Base-by-base conservation (phyloP, 1,139 yeast genomes). In the Suzukiozyma palmioleophila region DNA sequence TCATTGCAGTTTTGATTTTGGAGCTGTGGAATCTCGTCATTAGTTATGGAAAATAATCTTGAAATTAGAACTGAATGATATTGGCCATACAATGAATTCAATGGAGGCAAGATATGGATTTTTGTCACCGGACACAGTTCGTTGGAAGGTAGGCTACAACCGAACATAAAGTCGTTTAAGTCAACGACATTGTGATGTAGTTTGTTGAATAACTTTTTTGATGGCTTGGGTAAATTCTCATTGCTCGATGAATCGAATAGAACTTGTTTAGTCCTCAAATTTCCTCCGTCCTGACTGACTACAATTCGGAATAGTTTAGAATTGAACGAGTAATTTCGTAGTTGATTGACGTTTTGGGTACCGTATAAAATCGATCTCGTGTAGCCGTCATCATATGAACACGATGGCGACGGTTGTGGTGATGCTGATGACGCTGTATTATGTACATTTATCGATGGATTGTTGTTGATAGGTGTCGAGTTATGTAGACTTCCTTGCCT, bases 201-300 rank as follows among this genome's bases (percentile, higher is more conserved):
- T 13, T 28, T 28, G 16, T 13, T 28, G 16, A 28, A 28, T 8
- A 28, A 13, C 14, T 28, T 28, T 14, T 28, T 28, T 29, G 30
- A 54, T 46, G 32, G 43, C 45, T 38, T 53, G 45, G 26, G 48
- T 13, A 26, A 37, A 13, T 13, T 28, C 10, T 28, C 31, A 13
- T 28, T 28, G 14, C 7, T 28, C 10, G 16, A 58, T 5, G 79
- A 66, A 52, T 77, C 83, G 48, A 60, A 73, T 15, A 77, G 53
- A 3, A 71, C 66, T 48, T 73, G 79, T 44, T 74, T 76, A 2
- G 70, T 54, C 13, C 80, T 53, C 8, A 76, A 47, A 44, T 56
- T 69, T 0, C 79, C 79, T 3, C 76, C 79, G 50, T 77, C 82
- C 51, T 77, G 81, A 8, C 77, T 58, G 33, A 77, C 60, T 2